A percentile compares a stretch with the other conserved stretches of the same genome.
Evolutionary conservation across 2,329 filamentous ascomycete genomes (phyloP).

Genomic region (Bipolaris victoriae): DNA sequence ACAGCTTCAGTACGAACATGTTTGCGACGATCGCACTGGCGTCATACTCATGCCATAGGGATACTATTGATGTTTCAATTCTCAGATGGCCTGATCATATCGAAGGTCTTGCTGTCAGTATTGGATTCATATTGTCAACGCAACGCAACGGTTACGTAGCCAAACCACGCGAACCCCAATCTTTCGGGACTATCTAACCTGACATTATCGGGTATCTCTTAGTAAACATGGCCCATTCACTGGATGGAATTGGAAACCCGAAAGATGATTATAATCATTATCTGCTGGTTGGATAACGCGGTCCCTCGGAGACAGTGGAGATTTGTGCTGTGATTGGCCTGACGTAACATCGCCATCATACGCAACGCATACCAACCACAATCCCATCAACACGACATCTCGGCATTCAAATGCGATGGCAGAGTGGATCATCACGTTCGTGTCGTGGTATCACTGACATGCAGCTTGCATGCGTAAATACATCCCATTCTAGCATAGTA

Average conservation of each 20-base stretch:
- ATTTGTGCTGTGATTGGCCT: not conserved
- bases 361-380: not conserved
- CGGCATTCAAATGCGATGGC: not conserved
- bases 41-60: no score
- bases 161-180: not conserved
- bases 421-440: no score
- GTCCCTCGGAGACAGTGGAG: not conserved
- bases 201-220: not conserved
- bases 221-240: not conserved
- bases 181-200: not conserved
- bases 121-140: not conserved
- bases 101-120: not conserved
- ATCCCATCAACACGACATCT: not conserved
- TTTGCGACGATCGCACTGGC: no score
- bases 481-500: not conserved
- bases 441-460: not conserved
- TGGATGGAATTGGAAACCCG: no score
- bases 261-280: not conserved
- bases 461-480: not conserved
- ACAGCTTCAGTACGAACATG: no score
- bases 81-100: not conserved
- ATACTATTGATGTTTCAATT: not conserved
- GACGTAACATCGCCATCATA: conserved; percentile 1
- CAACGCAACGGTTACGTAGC: not conserved
- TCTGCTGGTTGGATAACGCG: not conserved